Evolutionary conservation across 306 rosid species (phyloP).

Genomic region (Dalbergia oliveri): DNA sequence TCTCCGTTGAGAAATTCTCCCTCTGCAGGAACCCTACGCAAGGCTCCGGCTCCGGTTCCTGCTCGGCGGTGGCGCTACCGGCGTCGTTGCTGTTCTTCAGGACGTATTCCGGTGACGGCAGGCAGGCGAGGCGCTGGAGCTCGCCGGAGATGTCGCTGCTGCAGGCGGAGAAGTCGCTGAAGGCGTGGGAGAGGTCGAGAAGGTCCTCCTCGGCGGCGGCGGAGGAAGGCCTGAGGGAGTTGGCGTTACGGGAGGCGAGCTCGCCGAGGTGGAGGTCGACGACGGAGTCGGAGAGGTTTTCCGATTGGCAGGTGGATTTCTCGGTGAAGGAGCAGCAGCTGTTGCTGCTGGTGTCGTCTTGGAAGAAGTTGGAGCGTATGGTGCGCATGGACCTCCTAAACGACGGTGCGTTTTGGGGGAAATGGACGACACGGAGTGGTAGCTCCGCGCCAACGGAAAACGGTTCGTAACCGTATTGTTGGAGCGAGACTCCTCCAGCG

Average conservation of each 20-base stretch:
- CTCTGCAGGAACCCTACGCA: constrained; percentile 89
- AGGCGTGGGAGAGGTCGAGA: constrained; percentile 86
- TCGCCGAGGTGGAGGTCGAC: constrained; percentile 90
- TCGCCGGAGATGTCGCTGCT: constrained; percentile 97
- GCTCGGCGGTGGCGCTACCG: background rate
- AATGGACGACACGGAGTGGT: constrained; percentile 53
- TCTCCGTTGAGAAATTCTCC: constrained; percentile 91
- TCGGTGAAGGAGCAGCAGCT: constrained; percentile 58
- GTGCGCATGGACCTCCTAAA: constrained; percentile 92
- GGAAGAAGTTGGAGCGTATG: constrained; percentile 75
- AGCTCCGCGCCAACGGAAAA: constrained; percentile 58
- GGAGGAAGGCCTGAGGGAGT: constrained; percentile 49
- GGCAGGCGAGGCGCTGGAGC: constrained; percentile 76
- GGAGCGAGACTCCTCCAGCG: constrained; percentile 77
- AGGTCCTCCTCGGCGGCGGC: constrained; percentile 63
- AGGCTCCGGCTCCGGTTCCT: constrained; percentile 68
- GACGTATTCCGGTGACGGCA: constrained; percentile 68
- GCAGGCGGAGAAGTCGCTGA: constrained; percentile 87
- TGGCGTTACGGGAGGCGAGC: constrained; percentile 66
- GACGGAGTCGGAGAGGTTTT: constrained; percentile 82
- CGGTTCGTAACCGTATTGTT: constrained; percentile 55
- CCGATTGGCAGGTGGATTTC: constrained; percentile 68
- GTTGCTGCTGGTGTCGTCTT: constrained; percentile 56
- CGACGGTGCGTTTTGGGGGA: constrained; percentile 66
- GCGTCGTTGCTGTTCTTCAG: constrained; percentile 36